Evolutionary conservation across 176 grass and related monocot genomes (phyloP).

Genomic region (Oryza officinalis): DNA sequence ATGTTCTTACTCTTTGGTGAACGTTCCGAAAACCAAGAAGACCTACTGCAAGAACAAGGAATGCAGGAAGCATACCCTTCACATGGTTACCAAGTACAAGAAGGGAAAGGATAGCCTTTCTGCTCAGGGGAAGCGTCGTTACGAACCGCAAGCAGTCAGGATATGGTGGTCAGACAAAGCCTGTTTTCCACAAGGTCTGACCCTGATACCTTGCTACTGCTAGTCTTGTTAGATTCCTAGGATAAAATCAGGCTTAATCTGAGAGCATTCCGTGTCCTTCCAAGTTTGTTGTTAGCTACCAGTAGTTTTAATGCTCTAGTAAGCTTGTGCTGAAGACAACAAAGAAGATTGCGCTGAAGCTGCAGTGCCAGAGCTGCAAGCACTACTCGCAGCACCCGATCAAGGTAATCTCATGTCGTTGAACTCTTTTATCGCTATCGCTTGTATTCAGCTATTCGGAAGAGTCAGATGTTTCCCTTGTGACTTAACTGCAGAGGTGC

Average conservation of each 20-base stretch:
- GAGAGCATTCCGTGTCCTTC: too few species aligned
- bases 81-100: conserved; percentile 85
- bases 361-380: conserved; percentile 92
- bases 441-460: too few species aligned
- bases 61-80: conserved; percentile 73
- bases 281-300: not conserved
- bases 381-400: conserved; percentile 76
- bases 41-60: conserved; percentile 84
- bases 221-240: not conserved
- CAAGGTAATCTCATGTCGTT: conserved; percentile 39
- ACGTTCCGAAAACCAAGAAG: conserved; percentile 81
- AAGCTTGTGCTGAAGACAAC: too few species aligned
- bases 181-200: not conserved
- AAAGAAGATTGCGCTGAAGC: conserved; percentile 92
- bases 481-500: too few species aligned
- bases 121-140: too few species aligned
- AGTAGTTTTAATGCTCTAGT: not conserved
- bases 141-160: too few species aligned
- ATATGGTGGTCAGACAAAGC: too few species aligned
- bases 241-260: too few species aligned
- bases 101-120: too few species aligned
- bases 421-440: too few species aligned
- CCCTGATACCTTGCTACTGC: not conserved
- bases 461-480: too few species aligned
- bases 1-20: not conserved